Percentiles rank a stretch among this genome's conserved stretches.
Evolutionary conservation across 139 green algal species (phyloP).

Genomic region (Micractinium sp.): DNA sequence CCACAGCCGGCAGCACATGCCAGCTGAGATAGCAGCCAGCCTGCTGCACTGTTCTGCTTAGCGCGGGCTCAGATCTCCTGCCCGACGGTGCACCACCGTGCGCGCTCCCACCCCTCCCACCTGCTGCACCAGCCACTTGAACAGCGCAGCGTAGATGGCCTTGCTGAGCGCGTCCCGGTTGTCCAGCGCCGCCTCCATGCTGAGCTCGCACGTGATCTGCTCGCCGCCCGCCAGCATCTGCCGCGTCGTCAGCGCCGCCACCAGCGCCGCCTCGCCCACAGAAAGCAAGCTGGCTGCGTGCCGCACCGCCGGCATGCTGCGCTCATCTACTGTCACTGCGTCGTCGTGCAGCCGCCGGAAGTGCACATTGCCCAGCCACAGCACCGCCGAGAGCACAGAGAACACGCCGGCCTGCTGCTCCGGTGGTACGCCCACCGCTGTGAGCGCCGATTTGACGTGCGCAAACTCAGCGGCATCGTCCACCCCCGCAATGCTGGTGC

Average conservation of each 20-base stretch:
- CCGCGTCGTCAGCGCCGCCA: slow-evolving; percentile 58
- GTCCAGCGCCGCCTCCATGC: slow-evolving; percentile 65
- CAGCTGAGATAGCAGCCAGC: not conserved
- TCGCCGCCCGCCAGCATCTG: slow-evolving; percentile 68
- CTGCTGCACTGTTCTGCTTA: too few species aligned
- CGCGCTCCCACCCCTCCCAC: slow-evolving; percentile 26
- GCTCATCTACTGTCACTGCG: slow-evolving; percentile 1
- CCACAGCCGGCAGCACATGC: not conserved
- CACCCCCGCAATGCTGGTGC: slow-evolving; percentile 72
- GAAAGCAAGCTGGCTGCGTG: slow-evolving; percentile 56
- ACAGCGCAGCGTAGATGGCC: slow-evolving; percentile 80
- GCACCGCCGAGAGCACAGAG: slow-evolving; percentile 71
- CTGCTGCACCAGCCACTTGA: slow-evolving; percentile 74
- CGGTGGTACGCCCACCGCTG: slow-evolving; percentile 79
- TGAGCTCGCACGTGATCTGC: slow-evolving; percentile 68
- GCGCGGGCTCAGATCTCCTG: too few species aligned
- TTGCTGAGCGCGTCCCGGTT: slow-evolving; percentile 78
- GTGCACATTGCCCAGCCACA: slow-evolving; percentile 90
- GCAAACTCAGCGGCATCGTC: slow-evolving; percentile 79
- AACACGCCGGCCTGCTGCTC: slow-evolving; percentile 69
- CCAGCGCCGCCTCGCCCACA: slow-evolving; percentile 45
- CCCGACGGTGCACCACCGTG: too few species aligned
- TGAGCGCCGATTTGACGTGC: slow-evolving; percentile 77
- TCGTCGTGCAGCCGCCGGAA: slow-evolving; percentile 61
- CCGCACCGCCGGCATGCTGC: slow-evolving; percentile 39